Percentiles rank a stretch among this genome's conserved stretches.
These are phyloP conservation scores for Starmerella stigmatis DNA, from an alignment of 805 yeast species.

Conservation along the genomic window DNA sequence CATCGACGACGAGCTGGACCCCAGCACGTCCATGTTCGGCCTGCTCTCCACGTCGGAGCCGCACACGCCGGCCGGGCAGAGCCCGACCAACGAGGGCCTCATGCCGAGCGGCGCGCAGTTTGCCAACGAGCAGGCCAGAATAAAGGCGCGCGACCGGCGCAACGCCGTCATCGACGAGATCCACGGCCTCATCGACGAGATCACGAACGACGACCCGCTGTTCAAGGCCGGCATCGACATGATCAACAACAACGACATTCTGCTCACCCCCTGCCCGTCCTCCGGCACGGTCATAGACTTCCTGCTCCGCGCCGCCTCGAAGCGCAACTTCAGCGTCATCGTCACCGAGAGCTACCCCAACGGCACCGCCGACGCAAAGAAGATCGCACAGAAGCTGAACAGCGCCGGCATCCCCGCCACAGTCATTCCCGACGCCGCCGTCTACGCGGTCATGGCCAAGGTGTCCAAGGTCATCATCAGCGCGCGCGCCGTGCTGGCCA, in stretches of 20 bases:
- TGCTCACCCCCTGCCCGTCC: conserved; percentile 87
- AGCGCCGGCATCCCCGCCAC: conserved; percentile 82
- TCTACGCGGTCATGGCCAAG: conserved; percentile 90
- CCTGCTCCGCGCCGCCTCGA: conserved; percentile 71
- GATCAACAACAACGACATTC: conserved; percentile 69
- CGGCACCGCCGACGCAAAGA: conserved; percentile 64
- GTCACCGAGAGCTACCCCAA: conserved; percentile 92
- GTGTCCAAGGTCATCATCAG: conserved; percentile 95
- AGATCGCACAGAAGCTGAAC: conserved; percentile 67
- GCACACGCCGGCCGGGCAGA: background rate
- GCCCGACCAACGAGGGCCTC: conserved; percentile 6
- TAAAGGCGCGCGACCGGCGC: conserved; percentile 22
- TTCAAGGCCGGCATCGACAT: conserved; percentile 85
- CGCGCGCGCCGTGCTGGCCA: conserved; percentile 83
- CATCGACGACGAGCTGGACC: conserved; percentile 18
- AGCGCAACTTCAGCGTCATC: conserved; percentile 77
- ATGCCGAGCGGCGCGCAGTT: conserved; percentile 18
- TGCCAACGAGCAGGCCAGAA: conserved; percentile 15
- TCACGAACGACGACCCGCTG: conserved; percentile 78
- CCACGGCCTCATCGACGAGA: conserved; percentile 84
- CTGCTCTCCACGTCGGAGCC: conserved; percentile 43
- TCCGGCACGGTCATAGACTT: conserved; percentile 83
- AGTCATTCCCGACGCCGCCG: conserved; percentile 84
- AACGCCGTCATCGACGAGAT: conserved; percentile 35
- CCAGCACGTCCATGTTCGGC: conserved; percentile 61